Conservation (phyloP, 1,284 basidiomycete genomes). For the Irpex sp. region DNA sequence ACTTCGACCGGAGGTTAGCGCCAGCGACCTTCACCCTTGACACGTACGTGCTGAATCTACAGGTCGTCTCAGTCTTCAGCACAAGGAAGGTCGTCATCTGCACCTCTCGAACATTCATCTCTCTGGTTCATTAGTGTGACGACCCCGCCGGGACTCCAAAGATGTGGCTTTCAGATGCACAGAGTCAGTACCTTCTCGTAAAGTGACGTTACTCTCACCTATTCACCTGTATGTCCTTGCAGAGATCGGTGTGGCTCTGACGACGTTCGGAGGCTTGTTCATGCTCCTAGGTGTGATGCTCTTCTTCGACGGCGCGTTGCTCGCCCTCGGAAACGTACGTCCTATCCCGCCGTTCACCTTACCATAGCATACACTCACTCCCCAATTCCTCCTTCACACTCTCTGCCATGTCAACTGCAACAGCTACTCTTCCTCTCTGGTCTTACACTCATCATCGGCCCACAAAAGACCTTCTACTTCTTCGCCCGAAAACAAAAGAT, state of each 20-base stretch:
- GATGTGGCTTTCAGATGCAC: slow-evolving; percentile 11
- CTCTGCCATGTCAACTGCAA: neutral
- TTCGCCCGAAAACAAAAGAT: slow-evolving; percentile 96
- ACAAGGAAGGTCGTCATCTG: neutral
- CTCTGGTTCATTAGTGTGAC: too few species aligned
- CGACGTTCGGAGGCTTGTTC: slow-evolving; percentile 95
- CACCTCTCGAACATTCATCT: neutral
- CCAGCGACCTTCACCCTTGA: neutral
- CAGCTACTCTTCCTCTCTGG: slow-evolving; percentile 92
- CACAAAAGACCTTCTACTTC: slow-evolving; percentile 96
- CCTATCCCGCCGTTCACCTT: neutral
- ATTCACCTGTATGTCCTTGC: slow-evolving; percentile 1
- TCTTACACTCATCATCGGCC: slow-evolving; percentile 91
- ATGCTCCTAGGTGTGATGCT: slow-evolving; percentile 95
- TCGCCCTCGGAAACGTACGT: slow-evolving; percentile 93
- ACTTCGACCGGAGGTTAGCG: neutral
- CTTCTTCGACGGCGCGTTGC: slow-evolving; percentile 95
- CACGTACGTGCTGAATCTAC: neutral
- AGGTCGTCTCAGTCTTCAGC: neutral
- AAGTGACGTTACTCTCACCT: neutral
- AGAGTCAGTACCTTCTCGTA: slow-evolving; percentile 1
- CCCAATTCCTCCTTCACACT: neutral
- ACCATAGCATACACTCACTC: neutral
- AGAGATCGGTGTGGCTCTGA: slow-evolving; percentile 97
- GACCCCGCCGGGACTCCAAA: neutral